A percentile compares a stretch with the other conserved stretches of the same genome.
These are phyloP conservation scores for Phytopythium montanum DNA, from an alignment of 352 stramenopile species.

Conservation along the genomic window DNA sequence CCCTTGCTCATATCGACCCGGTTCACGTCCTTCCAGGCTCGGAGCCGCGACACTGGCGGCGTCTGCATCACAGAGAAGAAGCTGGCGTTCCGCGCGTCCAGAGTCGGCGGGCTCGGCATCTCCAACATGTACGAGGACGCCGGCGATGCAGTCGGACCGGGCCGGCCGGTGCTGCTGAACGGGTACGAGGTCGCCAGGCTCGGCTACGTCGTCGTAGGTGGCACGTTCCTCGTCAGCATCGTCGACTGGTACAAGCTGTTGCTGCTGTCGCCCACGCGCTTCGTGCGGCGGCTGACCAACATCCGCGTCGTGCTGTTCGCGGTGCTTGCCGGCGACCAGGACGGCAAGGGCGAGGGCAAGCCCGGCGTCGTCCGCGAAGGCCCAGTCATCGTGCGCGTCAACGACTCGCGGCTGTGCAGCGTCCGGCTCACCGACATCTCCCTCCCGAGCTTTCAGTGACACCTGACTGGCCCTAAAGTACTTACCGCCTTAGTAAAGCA, in stretches of 20 bases:
- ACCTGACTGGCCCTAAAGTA: neutral
- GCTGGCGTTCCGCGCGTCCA: conserved; percentile 24
- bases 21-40: neutral
- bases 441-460: conserved; percentile 5
- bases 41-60: conserved; percentile 12
- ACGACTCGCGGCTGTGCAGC: conserved; percentile 19
- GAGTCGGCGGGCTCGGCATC: conserved; percentile 22
- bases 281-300: conserved; percentile 16
- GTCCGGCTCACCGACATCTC: conserved; percentile 21
- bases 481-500: neutral
- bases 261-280: conserved; percentile 15
- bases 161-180: conserved; percentile 12
- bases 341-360: neutral
- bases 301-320: conserved; percentile 28
- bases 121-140: conserved; percentile 17
- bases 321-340: conserved; percentile 7
- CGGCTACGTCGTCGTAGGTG: conserved; percentile 30
- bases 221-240: conserved; percentile 18
- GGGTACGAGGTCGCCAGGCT: conserved; percentile 37
- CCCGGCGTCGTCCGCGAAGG: conserved; percentile 10
- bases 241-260: conserved; percentile 19
- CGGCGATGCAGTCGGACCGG: conserved; percentile 5
- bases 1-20: conserved; percentile 16
- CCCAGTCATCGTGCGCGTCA: conserved; percentile 22
- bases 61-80: conserved; percentile 13